Evolutionary conservation across 2,329 filamentous ascomycete species (phyloP), one percentile per base, ranked within the genome.

Genomic region (Pestalotiopsis sp.): DNA sequence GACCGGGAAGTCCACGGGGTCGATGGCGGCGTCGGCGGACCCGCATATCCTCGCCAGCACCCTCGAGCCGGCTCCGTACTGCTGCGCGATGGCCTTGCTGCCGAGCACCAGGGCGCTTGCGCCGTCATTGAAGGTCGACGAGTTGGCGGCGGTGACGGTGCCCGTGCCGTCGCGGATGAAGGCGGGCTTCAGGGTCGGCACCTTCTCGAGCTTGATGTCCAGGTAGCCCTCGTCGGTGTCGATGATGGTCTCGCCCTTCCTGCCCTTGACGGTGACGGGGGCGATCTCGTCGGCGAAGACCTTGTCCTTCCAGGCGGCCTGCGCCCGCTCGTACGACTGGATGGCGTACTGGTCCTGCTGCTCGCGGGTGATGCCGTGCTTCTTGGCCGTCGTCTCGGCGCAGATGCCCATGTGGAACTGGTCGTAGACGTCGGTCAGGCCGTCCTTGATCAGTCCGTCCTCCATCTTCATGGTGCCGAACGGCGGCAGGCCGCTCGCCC

Each of bases 351-450:
- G 86, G 75, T 99, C 96, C 82, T 99, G 96, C 78, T 92, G 89
- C 80, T 98, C 89, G 14, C 96, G 86, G 9, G 91, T 91, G 70
- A 99, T 88, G 1, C 87, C 83, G 80, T 93, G 88, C 74, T 94
- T 95, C 85, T 97, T 97, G 61, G 93, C 96, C 1, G 95, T 98
- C 73, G 91, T 93, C 83, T 99, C 96, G 17, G 94, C 94, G 78
- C 96, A 99, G 74, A 96, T 94, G 57, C 96, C 96, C 96, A 99
- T 99, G 81, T 98, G 96, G 76, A 98, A 92, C 78, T 97, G 89
- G 79, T 97, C 94, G 81, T 98, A 99, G 14, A 97, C 95, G 78
- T 99, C 96, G 84, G 94, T 97, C 69, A 99, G 82, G 0, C 96
- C 96, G 76, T 99, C 96, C 80, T 96, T 96, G 77, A 98, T 92